phyloP scores from a whole-genome alignment of 2,329 filamentous ascomycete genomes.

The Fusarium xyrophilum region DNA sequence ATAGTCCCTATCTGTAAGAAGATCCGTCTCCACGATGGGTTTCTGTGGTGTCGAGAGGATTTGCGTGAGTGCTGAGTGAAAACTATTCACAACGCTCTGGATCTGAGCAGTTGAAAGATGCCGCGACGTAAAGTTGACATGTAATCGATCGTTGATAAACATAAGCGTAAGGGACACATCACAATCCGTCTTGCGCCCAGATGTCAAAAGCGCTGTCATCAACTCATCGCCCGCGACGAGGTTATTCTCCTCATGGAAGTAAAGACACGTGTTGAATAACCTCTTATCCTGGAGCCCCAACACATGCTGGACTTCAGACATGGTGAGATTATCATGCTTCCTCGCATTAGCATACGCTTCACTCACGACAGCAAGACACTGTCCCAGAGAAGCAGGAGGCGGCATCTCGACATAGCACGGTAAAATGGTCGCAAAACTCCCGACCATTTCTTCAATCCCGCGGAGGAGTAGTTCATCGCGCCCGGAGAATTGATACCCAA shows the following conservation, averaged over 20 bases:
- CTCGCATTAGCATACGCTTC: slow-evolving; percentile 35
- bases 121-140: slow-evolving; percentile 54
- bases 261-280: slow-evolving; percentile 61
- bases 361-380: slow-evolving; percentile 45
- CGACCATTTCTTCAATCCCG: slow-evolving; percentile 53
- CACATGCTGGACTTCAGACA: slow-evolving; percentile 56
- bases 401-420: slow-evolving; percentile 47
- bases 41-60: slow-evolving; percentile 53
- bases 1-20: slow-evolving; percentile 63
- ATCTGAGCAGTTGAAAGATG: slow-evolving; percentile 54
- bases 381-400: slow-evolving; percentile 43
- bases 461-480: slow-evolving; percentile 53
- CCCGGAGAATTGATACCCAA: slow-evolving; percentile 59
- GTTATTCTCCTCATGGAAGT: slow-evolving; percentile 52
- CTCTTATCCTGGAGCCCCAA: slow-evolving; percentile 51
- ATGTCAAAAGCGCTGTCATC: slow-evolving; percentile 25
- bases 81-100: slow-evolving; percentile 58
- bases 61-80: slow-evolving; percentile 58
- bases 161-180: slow-evolving; percentile 56
- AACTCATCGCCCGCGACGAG: neutral
- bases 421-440: slow-evolving; percentile 54
- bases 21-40: slow-evolving; percentile 55
- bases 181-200: slow-evolving; percentile 51
- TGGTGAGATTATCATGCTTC: slow-evolving; percentile 54
- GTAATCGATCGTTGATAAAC: slow-evolving; percentile 51